These are phyloP conservation scores for Oryza rufipogon DNA, from an alignment of 176 grass and related monocot species.

Conservation along the genomic window DNA sequence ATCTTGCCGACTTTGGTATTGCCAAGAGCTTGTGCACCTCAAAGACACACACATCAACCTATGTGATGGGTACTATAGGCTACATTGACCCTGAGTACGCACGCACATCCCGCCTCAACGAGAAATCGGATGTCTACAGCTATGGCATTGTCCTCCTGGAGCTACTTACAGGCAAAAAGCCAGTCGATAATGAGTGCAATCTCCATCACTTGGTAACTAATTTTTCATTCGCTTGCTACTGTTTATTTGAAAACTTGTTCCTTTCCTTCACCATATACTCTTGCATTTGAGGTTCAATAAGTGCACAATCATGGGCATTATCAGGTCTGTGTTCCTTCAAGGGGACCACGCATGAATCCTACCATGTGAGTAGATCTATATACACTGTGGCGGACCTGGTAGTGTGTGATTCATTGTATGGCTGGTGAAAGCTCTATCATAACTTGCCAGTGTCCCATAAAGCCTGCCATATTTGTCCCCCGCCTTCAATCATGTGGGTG, in stretches of 20 bases:
- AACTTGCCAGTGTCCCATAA: slow-evolving; percentile 62
- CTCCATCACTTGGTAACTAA: slow-evolving; percentile 87
- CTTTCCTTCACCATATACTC: slow-evolving; percentile 22
- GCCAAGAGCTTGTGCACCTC: slow-evolving; percentile 88
- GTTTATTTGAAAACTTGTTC: neutral
- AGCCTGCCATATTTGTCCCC: slow-evolving; percentile 58
- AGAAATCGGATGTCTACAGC: slow-evolving; percentile 94
- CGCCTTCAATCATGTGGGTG: slow-evolving; percentile 49
- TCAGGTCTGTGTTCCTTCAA: slow-evolving; percentile 38
- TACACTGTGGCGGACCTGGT: slow-evolving; percentile 41
- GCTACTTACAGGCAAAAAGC: slow-evolving; percentile 84
- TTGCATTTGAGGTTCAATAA: slow-evolving; percentile 40
- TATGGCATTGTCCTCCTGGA: slow-evolving; percentile 85
- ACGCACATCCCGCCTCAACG: slow-evolving; percentile 77
- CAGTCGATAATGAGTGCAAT: slow-evolving; percentile 90
- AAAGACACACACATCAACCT: slow-evolving; percentile 89
- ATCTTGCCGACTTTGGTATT: slow-evolving; percentile 90
- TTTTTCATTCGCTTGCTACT: slow-evolving; percentile 33
- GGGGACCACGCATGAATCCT: slow-evolving; percentile 60
- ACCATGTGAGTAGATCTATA: slow-evolving; percentile 64
- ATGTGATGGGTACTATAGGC: slow-evolving; percentile 94
- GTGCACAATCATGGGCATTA: slow-evolving; percentile 46
- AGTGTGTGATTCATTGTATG: slow-evolving; percentile 46
- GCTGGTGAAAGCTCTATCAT: slow-evolving; percentile 61
- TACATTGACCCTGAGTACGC: slow-evolving; percentile 97